Percentiles rank a stretch among this genome's conserved stretches.
These are phyloP conservation scores for Dunaliella sp. DNA, from an alignment of 139 green algal genomes.

Conservation along the genomic window DNA sequence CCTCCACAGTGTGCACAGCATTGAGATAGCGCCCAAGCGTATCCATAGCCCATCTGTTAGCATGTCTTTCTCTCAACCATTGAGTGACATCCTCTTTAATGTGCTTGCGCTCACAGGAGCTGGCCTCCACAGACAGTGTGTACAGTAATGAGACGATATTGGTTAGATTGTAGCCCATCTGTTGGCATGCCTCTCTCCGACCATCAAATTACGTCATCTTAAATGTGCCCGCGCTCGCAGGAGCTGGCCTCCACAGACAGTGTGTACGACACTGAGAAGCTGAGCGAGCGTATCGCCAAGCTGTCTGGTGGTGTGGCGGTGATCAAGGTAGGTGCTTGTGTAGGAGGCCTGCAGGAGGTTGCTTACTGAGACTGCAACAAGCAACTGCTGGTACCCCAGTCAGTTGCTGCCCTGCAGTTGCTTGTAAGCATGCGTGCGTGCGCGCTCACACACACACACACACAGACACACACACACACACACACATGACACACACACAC, in stretches of 20 bases:
- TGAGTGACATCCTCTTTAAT: constrained; percentile 14
- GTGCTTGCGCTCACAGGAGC: constrained; percentile 97
- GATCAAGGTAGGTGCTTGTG: constrained; percentile 88
- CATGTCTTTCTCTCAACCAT: no score
- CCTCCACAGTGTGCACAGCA: no score
- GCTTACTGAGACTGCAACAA: no score
- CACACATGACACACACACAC: not conserved
- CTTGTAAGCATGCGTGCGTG: no score
- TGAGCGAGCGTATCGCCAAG: constrained; percentile 98
- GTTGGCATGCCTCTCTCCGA: no score
- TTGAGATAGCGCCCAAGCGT: no score
- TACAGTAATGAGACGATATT: no score
- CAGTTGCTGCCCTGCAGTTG: no score
- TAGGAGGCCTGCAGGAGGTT: no score
- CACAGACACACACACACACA: not conserved
- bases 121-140: constrained; percentile 90
- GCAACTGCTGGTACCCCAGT: no score
- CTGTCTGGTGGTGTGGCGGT: constrained; percentile 94
- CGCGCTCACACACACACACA: not conserved
- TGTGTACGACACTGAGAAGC: constrained; percentile 98
- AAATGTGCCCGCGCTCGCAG: constrained; percentile 74
- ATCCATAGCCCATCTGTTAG: no score
- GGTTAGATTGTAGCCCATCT: no score
- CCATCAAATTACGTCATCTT: constrained; percentile 2
- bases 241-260: constrained; percentile 93